Conservation (phyloP, 352 stramenopile species). For the Thalassiosira exigua region DNA sequence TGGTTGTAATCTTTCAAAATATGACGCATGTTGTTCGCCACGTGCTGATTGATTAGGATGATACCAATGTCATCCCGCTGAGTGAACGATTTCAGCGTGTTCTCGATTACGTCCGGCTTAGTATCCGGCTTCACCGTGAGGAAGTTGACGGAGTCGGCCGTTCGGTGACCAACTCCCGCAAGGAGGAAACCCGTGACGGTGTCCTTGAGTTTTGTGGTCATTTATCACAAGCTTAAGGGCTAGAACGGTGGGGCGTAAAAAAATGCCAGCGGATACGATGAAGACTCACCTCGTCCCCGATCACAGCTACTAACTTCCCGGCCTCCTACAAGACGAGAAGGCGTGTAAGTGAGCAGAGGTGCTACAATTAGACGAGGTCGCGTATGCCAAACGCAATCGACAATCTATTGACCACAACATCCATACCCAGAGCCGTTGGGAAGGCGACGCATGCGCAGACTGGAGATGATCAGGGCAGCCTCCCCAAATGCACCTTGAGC, state of each 20-base stretch:
- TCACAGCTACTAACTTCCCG: conserved; percentile 86
- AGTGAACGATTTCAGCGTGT: conserved; percentile 92
- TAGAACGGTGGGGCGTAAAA: background rate
- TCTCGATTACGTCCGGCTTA: conserved; percentile 76
- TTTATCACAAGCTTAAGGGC: conserved; percentile 8
- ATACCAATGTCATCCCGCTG: conserved; percentile 97
- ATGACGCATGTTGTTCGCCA: conserved; percentile 98
- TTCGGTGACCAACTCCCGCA: conserved; percentile 94
- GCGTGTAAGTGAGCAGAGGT: background rate
- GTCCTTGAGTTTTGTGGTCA: conserved; percentile 84
- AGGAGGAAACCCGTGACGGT: conserved; percentile 98
- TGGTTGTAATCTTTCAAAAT: conserved; percentile 97
- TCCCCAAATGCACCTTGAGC: too few relatives aligned
- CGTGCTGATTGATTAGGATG: conserved; percentile 99
- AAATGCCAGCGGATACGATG: background rate
- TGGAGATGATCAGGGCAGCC: too few relatives aligned
- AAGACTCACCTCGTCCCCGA: conserved; percentile 84
- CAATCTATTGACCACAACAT: too few relatives aligned
- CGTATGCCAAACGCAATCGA: too few relatives aligned
- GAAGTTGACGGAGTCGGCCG: conserved; percentile 95
- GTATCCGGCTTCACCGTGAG: conserved; percentile 95
- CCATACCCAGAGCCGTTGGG: too few relatives aligned
- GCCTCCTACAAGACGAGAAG: conserved; percentile 61
- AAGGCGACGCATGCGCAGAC: too few relatives aligned
- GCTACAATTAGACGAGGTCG: background rate